Base-by-base conservation (phyloP, 352 stramenopile species). In the Phytophthora idaei region DNA sequence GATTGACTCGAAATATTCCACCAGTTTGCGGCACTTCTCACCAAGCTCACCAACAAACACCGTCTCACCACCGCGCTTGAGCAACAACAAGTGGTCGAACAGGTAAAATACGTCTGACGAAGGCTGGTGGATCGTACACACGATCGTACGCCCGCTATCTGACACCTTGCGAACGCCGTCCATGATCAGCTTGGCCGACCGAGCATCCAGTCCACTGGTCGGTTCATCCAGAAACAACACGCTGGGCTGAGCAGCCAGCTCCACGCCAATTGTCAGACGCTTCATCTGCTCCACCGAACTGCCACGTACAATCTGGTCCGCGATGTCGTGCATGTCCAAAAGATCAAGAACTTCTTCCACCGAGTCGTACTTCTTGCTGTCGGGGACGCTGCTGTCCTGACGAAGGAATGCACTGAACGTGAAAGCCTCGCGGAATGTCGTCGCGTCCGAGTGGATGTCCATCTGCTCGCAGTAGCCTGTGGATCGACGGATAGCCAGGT, bases 71-170 rank as follows among this genome's bases (percentile, higher is more conserved):
- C 78, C 78, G 10, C 68, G 66, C 55, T 86, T 78, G 14, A 97
- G 67, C 7, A 97, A 61, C 47, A 96, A 76, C 9, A 95, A 56
- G 53, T 84, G 75, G 67, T 97, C 88, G 64, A 96, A 95, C 37
- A 86, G 80, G 14, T 85, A 81, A 21, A 97, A 96, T 5, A 97
- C 83, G 54, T 97, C 85, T 2, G 80, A 90, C n/a, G 78, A 84
- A 25, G 92, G 92, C 71, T 98, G 92, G 68, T 98, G 92, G 69
- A 98, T 98, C 29, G 90, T 97, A 47, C 92, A 96, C 2, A 97
- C 68, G 21, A 98, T 80, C 15, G 81, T 92, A 4, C 78, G 63
- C 3, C 89, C 87, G 32, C 72, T 79, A 42, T 64, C 59, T 2
- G 90, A 85, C 47, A 97, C 78, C 60, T 93, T 92, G 48, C 91